phyloP scores from a whole-genome alignment of 257 asterid species.

The Fraxinus quadrangulata region DNA sequence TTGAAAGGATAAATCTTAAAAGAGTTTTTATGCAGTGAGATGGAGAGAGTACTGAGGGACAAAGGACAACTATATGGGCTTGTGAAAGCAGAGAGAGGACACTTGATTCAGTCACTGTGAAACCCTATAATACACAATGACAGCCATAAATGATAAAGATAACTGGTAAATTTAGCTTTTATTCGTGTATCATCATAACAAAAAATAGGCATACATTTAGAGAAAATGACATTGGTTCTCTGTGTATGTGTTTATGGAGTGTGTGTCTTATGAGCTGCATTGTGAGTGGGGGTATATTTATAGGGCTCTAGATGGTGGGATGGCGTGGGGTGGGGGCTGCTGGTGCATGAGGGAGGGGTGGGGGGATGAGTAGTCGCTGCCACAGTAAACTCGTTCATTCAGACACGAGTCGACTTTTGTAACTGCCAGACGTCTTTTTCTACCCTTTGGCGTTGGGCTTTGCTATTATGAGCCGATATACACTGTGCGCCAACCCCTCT shows the following conservation, averaged over 20 bases:
- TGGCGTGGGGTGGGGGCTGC: neutral
- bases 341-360: neutral
- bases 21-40: neutral
- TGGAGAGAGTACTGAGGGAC: neutral
- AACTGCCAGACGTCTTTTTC: neutral
- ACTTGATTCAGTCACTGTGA: neutral
- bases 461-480: neutral
- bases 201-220: neutral
- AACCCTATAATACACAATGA: neutral
- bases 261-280: neutral
- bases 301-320: neutral
- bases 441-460: neutral
- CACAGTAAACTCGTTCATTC: neutral
- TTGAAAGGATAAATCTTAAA: neutral
- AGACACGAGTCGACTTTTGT: neutral
- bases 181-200: neutral
- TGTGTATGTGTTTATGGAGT: neutral
- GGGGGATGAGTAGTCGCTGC: neutral
- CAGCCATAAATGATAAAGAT: neutral
- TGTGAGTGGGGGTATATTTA: neutral
- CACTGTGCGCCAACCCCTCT: too few relatives aligned
- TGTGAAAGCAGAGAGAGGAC: neutral
- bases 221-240: neutral
- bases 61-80: neutral
- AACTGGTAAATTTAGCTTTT: neutral